Evolutionary conservation across 2,329 filamentous ascomycete species (phyloP).

Genomic region (Aspergillus sp.): DNA sequence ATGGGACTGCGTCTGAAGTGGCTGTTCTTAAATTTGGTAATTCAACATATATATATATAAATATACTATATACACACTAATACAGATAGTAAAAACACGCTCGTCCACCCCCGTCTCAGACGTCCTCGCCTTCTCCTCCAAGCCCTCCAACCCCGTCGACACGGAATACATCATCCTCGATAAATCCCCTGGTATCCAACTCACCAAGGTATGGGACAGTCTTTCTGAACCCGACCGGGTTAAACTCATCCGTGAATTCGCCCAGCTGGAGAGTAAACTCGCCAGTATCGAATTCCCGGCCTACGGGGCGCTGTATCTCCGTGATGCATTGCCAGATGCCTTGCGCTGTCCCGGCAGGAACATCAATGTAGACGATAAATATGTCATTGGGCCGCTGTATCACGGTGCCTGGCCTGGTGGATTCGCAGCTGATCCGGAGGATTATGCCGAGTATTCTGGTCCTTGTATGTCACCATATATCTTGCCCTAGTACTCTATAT

Average conservation of each 20-base stretch:
- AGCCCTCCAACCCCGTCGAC: conserved; percentile 22
- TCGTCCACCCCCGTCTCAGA: conserved; percentile 19
- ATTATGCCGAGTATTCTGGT: conserved; percentile 9
- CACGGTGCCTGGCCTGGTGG: conserved; percentile 11
- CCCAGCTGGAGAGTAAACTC: conserved; percentile 20
- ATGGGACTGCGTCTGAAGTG: conserved; percentile 20
- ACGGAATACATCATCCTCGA: conserved; percentile 34
- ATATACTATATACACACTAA: not conserved
- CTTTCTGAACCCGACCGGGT: conserved; percentile 18
- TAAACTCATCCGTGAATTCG: conserved; percentile 22
- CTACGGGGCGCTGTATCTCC: conserved; percentile 7
- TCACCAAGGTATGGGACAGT: conserved; percentile 23
- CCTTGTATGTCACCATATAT: conserved; percentile 8
- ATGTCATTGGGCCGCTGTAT: conserved; percentile 13
- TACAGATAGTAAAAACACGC: conserved; percentile 10
- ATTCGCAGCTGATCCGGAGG: conserved; percentile 6
- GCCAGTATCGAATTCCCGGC: conserved; percentile 17
- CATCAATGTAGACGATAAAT: conserved; percentile 9
- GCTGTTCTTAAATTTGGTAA: conserved; percentile 19
- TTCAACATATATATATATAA: no score
- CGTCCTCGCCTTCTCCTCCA: conserved; percentile 22
- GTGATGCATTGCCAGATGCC: conserved; percentile 2
- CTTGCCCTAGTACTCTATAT: not conserved
- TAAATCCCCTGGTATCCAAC: conserved; percentile 19
- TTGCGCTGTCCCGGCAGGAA: conserved; percentile 1